These are phyloP conservation scores for Colletotrichum musae DNA, from an alignment of 2,329 filamentous ascomycete species.

Conservation along the genomic window DNA sequence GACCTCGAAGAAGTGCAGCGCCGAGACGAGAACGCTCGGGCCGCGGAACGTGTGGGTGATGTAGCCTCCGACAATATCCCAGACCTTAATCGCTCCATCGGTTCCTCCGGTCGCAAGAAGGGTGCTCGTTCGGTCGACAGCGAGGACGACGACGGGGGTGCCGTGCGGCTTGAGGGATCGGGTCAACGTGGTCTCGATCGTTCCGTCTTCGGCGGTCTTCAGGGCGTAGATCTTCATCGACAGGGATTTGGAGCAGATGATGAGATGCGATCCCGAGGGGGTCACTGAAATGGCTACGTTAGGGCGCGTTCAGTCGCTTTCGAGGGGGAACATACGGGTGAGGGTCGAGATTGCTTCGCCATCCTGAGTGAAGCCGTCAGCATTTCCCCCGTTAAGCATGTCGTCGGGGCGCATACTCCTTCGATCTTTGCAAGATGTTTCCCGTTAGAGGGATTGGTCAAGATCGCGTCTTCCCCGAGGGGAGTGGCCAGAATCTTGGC, in stretches of 20 bases:
- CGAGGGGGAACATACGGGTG: conserved; percentile 20
- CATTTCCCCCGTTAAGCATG: background rate
- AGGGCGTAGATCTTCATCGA: conserved; percentile 94
- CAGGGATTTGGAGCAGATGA: conserved; percentile 94
- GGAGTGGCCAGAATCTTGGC: conserved; percentile 89
- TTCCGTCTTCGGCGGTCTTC: conserved; percentile 68
- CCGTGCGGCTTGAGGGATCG: conserved; percentile 91
- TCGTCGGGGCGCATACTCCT: conserved; percentile 70
- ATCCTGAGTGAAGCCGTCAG: conserved; percentile 67
- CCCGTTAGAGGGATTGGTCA: conserved; percentile 88
- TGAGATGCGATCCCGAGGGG: conserved; percentile 87
- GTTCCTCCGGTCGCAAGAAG: conserved; percentile 93
- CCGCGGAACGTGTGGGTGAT: conserved; percentile 96
- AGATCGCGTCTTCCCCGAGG: conserved; percentile 90
- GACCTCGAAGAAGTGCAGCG: conserved; percentile 91
- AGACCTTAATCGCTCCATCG: conserved; percentile 95
- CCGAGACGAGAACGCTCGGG: conserved; percentile 91
- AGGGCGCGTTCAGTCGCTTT: conserved; percentile 27
- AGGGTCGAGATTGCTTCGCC: conserved; percentile 82
- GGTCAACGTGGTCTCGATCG: conserved; percentile 76
- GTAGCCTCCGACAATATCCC: conserved; percentile 92
- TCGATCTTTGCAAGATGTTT: conserved; percentile 88
- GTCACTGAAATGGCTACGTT: conserved; percentile 72
- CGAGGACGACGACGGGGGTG: conserved; percentile 89
- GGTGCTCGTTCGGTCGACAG: conserved; percentile 89